phyloP scores from a whole-genome alignment of 2,329 filamentous ascomycete genomes.

The Mycosphaerella sp. region DNA sequence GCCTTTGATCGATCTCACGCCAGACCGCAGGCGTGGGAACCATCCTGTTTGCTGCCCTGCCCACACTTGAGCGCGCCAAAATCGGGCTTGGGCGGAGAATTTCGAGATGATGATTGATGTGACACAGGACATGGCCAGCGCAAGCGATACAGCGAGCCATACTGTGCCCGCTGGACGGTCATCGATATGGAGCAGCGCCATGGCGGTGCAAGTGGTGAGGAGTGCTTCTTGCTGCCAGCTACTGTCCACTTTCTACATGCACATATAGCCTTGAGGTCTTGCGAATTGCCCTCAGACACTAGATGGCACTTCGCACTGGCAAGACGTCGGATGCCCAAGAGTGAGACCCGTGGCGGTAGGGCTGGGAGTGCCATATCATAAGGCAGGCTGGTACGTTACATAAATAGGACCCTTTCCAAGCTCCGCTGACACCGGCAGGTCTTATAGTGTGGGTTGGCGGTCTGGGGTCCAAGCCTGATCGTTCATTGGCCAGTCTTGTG shows the following conservation, averaged over 20 bases:
- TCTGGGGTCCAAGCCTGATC: too few species aligned
- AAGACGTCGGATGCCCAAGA: neutral
- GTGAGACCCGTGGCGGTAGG: neutral
- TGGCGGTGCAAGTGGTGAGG: neutral
- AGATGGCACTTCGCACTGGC: neutral
- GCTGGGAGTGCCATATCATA: neutral
- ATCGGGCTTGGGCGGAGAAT: constrained; percentile 10
- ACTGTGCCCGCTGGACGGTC: neutral
- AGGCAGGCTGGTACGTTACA: neutral
- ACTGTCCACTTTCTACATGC: neutral
- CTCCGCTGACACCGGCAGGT: too few species aligned
- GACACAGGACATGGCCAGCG: constrained; percentile 1
- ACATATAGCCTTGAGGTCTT: neutral
- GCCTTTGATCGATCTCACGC: constrained; percentile 10
- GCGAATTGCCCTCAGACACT: neutral
- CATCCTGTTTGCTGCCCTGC: constrained; percentile 10
- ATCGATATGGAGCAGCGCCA: neutral
- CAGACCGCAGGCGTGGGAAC: constrained; percentile 8
- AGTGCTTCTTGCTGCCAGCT: neutral
- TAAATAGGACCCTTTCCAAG: too few species aligned
- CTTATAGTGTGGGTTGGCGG: too few species aligned
- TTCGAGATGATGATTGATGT: constrained; percentile 4
- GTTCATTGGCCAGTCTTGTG: too few species aligned
- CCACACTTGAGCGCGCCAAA: constrained; percentile 11
- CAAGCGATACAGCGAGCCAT: neutral